A percentile compares a stretch with the other conserved stretches of the same genome.
phyloP scores from a whole-genome alignment of 371 early-diverging fungal genomes.

The Quaeritorhiza haematococci region DNA sequence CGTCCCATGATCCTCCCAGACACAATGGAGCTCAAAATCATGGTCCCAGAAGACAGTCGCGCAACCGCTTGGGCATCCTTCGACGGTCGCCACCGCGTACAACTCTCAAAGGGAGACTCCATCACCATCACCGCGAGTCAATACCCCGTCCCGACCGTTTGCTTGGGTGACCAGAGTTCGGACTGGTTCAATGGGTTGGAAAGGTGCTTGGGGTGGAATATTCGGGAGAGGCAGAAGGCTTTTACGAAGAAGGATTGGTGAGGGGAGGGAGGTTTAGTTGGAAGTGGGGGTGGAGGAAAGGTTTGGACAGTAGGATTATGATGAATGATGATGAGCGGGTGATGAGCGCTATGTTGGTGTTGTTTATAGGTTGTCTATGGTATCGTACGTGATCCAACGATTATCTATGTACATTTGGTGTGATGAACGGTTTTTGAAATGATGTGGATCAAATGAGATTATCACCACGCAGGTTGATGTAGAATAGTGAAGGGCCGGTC shows the following conservation, averaged over 20 bases:
- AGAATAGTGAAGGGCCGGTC: no score
- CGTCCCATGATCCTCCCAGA: slow-evolving; percentile 89
- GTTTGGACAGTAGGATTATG: no score
- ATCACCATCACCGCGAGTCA: slow-evolving; percentile 76
- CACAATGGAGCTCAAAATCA: slow-evolving; percentile 52
- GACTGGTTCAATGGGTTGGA: slow-evolving; percentile 40
- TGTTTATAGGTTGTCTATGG: no score
- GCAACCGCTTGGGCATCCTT: slow-evolving; percentile 37
- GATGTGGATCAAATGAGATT: no score
- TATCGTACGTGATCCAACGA: no score
- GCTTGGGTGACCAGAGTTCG: slow-evolving; percentile 36
- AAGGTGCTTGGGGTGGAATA: slow-evolving; percentile 38
- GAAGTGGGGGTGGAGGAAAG: no score
- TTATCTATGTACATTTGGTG: no score
- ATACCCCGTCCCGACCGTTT: slow-evolving; percentile 84
- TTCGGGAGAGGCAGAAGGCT: slow-evolving; percentile 33
- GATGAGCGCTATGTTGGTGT: no score
- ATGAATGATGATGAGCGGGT: no score
- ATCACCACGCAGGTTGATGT: no score
- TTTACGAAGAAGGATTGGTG: slow-evolving; percentile 12
- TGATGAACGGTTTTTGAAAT: no score
- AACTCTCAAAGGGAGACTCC: slow-evolving; percentile 83
- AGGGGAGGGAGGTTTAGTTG: no score
- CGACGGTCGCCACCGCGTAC: slow-evolving; percentile 81
- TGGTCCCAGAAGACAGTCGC: slow-evolving; percentile 30